These are phyloP conservation scores for Lichtheimia ramosa DNA, from an alignment of 371 early-diverging fungal species.

Conservation along the genomic window DNA sequence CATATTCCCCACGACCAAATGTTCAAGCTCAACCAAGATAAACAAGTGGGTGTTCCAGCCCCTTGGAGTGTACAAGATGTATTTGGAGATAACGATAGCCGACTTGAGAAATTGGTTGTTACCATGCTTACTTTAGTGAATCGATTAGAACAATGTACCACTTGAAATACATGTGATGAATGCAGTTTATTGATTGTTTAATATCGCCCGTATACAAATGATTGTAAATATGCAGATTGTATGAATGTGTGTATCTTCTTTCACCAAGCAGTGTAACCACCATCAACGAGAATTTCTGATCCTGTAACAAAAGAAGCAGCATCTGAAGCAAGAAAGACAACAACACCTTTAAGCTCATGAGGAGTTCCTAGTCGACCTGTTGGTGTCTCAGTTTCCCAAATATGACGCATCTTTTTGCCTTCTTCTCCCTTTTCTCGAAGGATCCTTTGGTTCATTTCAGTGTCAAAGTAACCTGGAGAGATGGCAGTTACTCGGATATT, in stretches of 20 bases:
- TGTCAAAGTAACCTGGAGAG: slow-evolving; percentile 45
- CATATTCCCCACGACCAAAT: neutral
- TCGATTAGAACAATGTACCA: neutral
- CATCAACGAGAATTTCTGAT: slow-evolving; percentile 41
- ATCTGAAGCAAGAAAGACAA: slow-evolving; percentile 35
- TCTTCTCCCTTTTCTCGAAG: slow-evolving; percentile 30
- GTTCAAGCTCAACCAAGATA: neutral
- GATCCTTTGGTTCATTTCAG: slow-evolving; percentile 32
- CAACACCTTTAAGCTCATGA: slow-evolving; percentile 40
- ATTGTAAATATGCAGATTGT: no score
- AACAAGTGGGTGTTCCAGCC: neutral
- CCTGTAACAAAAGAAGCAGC: slow-evolving; percentile 40
- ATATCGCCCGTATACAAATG: no score
- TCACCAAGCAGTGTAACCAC: slow-evolving; percentile 41
- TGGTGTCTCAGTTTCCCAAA: slow-evolving; percentile 35
- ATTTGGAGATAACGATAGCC: neutral
- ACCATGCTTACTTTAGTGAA: neutral
- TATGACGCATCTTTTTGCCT: slow-evolving; percentile 22
- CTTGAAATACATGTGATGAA: no score
- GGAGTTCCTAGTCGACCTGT: slow-evolving; percentile 36
- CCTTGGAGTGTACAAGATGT: neutral
- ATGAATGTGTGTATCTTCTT: no score
- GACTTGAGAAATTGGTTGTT: neutral
- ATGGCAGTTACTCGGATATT: slow-evolving; percentile 43
- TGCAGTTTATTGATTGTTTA: no score